Conservation (phyloP, 352 stramenopile species). For the Thalassiosira hispida region DNA sequence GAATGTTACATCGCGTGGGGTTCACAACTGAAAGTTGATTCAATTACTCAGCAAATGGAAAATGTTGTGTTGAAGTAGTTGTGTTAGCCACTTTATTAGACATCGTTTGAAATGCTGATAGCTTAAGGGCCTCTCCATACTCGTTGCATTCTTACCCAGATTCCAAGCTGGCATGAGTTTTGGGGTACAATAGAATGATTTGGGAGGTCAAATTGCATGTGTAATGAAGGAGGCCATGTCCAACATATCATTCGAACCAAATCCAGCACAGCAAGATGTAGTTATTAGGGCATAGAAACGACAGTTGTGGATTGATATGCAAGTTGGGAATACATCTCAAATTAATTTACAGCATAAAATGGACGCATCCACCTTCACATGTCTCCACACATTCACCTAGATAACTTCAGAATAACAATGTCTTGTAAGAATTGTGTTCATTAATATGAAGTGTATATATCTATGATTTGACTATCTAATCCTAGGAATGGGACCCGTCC, state of each 20-base stretch:
- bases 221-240: slow-evolving; percentile 43
- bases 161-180: too few relatives aligned
- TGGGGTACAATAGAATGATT: too few relatives aligned
- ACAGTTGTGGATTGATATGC: slow-evolving; percentile 55
- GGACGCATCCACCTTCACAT: too few relatives aligned
- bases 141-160: too few relatives aligned
- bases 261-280: slow-evolving; percentile 62
- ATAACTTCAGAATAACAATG: too few relatives aligned
- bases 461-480: slow-evolving; percentile 17
- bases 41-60: slow-evolving; percentile 7
- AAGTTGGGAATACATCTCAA: too few relatives aligned
- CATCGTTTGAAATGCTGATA: too few relatives aligned
- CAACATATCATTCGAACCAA: slow-evolving; percentile 56
- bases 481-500: slow-evolving; percentile 10
- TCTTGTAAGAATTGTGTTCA: too few relatives aligned
- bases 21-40: slow-evolving; percentile 27
- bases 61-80: neutral
- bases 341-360: slow-evolving; percentile 32
- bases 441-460: neutral
- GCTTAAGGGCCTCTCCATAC: too few relatives aligned
- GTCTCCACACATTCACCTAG: too few relatives aligned
- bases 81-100: too few relatives aligned
- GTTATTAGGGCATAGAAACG: slow-evolving; percentile 60
- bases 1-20: slow-evolving; percentile 25
- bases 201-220: slow-evolving; percentile 30